These are phyloP conservation scores for Cercospora canescens DNA, from an alignment of 2,329 filamentous ascomycete species.

Conservation along the genomic window DNA sequence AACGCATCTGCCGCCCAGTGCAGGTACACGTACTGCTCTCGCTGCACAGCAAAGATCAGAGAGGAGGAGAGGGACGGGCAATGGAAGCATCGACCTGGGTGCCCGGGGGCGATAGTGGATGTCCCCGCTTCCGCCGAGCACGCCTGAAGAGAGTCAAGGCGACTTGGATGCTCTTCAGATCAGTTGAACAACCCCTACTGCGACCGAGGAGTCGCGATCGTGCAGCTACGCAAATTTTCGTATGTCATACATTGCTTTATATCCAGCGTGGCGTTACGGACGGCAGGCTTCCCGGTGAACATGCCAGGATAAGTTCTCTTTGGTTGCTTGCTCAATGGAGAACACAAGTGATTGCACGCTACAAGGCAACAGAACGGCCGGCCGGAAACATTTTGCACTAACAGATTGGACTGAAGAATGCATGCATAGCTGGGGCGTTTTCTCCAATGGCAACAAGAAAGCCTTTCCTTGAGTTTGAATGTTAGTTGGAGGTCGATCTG, in stretches of 20 bases:
- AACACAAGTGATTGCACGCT: neutral
- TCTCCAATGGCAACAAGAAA: neutral
- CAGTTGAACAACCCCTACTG: neutral
- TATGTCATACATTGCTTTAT: neutral
- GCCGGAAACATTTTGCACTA: neutral
- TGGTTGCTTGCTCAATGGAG: neutral
- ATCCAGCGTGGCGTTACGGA: neutral
- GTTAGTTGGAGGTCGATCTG: neutral
- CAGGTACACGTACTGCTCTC: constrained; percentile 15
- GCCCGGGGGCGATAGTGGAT: constrained; percentile 8
- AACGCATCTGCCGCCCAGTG: constrained; percentile 21
- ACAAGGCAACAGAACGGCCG: constrained; percentile 3
- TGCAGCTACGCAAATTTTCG: neutral
- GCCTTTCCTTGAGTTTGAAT: neutral
- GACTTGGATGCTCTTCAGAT: neutral
- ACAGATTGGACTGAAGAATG: neutral
- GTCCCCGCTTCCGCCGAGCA: constrained; percentile 4
- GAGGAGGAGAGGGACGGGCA: constrained; percentile 10
- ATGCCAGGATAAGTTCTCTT: neutral
- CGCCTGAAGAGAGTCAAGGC: constrained; percentile 1
- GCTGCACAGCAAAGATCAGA: constrained; percentile 11
- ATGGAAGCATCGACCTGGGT: constrained; percentile 10
- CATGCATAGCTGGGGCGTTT: neutral
- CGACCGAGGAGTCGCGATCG: neutral
- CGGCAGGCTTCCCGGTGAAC: neutral